A percentile compares a stretch with the other conserved stretches of the same genome.
These are phyloP conservation scores for Penicillium crystallinum DNA, from an alignment of 495 filamentous ascomycete genomes.

Conservation along the genomic window DNA sequence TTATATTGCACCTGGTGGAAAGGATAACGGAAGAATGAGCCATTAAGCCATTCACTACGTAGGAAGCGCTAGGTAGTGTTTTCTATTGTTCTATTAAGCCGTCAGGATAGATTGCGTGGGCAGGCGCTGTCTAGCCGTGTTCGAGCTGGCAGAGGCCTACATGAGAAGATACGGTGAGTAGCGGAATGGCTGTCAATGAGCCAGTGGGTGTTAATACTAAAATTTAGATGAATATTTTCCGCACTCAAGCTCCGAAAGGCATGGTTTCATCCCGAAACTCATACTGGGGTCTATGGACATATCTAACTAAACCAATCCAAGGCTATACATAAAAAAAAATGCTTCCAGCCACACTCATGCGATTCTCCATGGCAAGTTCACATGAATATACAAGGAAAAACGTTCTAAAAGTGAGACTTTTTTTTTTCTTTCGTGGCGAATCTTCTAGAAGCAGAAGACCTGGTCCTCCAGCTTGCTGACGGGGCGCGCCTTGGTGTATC, in stretches of 20 bases:
- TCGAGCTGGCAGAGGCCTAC: too few species aligned
- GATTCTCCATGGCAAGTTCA: neutral
- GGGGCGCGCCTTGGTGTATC: conserved; percentile 83
- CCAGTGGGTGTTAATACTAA: neutral
- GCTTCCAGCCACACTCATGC: neutral
- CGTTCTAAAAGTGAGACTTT: neutral
- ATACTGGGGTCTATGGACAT: conserved; percentile 13
- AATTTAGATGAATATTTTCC: neutral
- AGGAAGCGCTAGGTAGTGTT: too few species aligned
- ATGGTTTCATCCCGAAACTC: neutral
- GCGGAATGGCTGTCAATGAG: too few species aligned
- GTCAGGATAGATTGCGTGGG: too few species aligned
- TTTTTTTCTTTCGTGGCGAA: neutral
- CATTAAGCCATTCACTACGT: too few species aligned
- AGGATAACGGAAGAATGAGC: too few species aligned
- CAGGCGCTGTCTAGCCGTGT: too few species aligned
- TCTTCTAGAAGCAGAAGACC: conserved; percentile 88
- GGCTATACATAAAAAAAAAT: conserved; percentile 1
- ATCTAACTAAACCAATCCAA: conserved; percentile 6
- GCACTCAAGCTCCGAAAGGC: neutral
- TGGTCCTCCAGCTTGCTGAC: conserved; percentile 98
- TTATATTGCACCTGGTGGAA: too few species aligned
- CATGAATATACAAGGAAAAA: neutral
- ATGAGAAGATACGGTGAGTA: too few species aligned
- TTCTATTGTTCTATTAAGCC: too few species aligned